Conservation (phyloP, 164 flowering plant genomes). For the Euptelea pleiosperma region DNA sequence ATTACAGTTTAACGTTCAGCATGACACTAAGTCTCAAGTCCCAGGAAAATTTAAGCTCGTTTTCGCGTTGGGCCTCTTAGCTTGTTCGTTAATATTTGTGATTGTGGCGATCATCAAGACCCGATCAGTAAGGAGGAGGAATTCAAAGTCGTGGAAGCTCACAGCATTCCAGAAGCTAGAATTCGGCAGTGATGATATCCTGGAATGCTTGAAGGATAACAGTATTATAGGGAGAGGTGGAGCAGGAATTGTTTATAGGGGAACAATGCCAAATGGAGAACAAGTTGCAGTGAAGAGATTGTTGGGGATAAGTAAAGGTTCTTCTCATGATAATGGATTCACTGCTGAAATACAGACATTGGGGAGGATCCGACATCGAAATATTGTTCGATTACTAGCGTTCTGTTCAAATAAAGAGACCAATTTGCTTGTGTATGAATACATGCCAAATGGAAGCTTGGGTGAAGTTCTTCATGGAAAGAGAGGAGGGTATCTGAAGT, state of each 20-base stretch:
- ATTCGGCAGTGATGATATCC: slow-evolving; percentile 47
- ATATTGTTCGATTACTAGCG: slow-evolving; percentile 59
- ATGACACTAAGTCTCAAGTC: slow-evolving; percentile 24
- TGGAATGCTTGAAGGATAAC: slow-evolving; percentile 62
- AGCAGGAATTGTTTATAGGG: slow-evolving; percentile 67
- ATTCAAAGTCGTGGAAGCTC: slow-evolving; percentile 55
- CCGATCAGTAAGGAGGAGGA: slow-evolving; percentile 23
- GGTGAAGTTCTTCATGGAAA: slow-evolving; percentile 75
- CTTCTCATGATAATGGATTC: slow-evolving; percentile 65
- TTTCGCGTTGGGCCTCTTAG: slow-evolving; percentile 47
- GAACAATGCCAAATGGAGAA: slow-evolving; percentile 56
- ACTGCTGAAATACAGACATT: slow-evolving; percentile 62
- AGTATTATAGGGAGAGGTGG: slow-evolving; percentile 78
- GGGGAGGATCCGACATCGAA: slow-evolving; percentile 63
- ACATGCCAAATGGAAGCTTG: slow-evolving; percentile 79
- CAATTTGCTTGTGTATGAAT: slow-evolving; percentile 71
- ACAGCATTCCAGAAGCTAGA: slow-evolving; percentile 63
- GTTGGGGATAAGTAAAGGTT: slow-evolving; percentile 47
- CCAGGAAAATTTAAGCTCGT: slow-evolving; percentile 52
- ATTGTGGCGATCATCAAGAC: slow-evolving; percentile 50
- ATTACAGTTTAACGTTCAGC: slow-evolving; percentile 11
- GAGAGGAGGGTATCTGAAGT: slow-evolving; percentile 46
- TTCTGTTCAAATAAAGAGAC: slow-evolving; percentile 63
- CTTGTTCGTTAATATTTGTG: slow-evolving; percentile 47
- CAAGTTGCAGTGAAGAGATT: slow-evolving; percentile 66